phyloP scores from a whole-genome alignment of 2,329 filamentous ascomycete genomes.

The Verticillium klebahnii region DNA sequence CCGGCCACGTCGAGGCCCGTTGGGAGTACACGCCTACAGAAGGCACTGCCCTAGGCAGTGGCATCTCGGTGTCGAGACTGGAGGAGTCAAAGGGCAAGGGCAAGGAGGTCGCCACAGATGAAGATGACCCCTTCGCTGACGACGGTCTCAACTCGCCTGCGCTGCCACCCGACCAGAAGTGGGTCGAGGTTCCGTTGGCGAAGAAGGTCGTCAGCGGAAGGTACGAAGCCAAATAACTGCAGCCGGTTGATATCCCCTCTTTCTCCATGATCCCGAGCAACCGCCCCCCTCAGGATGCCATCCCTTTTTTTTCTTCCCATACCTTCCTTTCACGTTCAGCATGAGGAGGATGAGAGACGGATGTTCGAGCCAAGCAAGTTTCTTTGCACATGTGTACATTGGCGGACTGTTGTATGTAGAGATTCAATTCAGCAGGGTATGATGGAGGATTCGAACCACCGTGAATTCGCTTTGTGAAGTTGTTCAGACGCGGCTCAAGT shows the following conservation, averaged over 20 bases:
- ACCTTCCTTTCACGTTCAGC: neutral
- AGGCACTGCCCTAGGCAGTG: slow-evolving; percentile 46
- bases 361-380: neutral
- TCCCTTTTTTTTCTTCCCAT: neutral
- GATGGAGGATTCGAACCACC: neutral
- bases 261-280: neutral
- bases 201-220: slow-evolving; percentile 71
- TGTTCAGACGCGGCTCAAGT: neutral
- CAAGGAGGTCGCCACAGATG: slow-evolving; percentile 36
- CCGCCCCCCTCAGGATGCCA: neutral
- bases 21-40: slow-evolving; percentile 61
- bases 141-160: slow-evolving; percentile 17
- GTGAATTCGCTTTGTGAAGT: neutral
- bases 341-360: neutral
- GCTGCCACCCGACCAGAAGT: slow-evolving; percentile 33
- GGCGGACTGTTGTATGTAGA: neutral
- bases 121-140: slow-evolving; percentile 66
- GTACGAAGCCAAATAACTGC: slow-evolving; percentile 55
- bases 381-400: neutral
- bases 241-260: neutral
- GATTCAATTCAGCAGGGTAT: neutral
- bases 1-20: slow-evolving; percentile 74
- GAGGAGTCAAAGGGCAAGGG: slow-evolving; percentile 47
- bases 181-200: slow-evolving; percentile 62
- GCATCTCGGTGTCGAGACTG: slow-evolving; percentile 60